phyloP scores from a whole-genome alignment of 2,329 filamentous ascomycete genomes.

The Aureobasidium sp. region DNA sequence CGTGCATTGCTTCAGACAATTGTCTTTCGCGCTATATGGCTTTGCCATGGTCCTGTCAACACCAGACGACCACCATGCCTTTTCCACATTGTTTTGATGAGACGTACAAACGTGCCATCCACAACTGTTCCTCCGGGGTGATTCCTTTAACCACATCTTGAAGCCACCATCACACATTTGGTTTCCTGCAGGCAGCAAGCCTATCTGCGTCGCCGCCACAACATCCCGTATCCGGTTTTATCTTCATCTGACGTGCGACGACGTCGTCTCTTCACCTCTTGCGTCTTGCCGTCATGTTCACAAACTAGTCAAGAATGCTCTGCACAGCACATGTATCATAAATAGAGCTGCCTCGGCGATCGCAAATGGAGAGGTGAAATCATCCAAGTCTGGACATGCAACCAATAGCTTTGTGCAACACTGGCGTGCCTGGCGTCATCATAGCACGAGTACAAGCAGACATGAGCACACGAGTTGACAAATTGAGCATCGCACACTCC shows the following conservation, averaged over 20 bases:
- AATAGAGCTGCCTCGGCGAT: not conserved
- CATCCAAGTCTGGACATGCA: not conserved
- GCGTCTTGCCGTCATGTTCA: not conserved
- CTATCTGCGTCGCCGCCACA: conserved; percentile 10
- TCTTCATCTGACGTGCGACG: not conserved
- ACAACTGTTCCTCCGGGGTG: not conserved
- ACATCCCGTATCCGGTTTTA: not conserved
- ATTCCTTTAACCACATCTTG: not conserved
- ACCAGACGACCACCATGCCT: not conserved
- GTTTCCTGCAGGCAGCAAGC: conserved; percentile 12
- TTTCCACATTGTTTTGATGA: not conserved
- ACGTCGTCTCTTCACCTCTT: not conserved
- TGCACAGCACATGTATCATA: not conserved
- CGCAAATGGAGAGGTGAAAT: not conserved
- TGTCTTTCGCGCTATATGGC: not conserved
- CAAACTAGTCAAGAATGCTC: not conserved
- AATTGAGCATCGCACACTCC: not conserved
- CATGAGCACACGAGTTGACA: conserved; percentile 6
- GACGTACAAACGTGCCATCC: conserved; percentile 7
- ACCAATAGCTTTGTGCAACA: not conserved
- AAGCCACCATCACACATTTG: conserved; percentile 5
- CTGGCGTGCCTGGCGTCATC: not conserved
- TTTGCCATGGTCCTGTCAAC: not conserved
- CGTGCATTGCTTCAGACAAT: conserved; percentile 2
- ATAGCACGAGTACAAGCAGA: not conserved